phyloP scores from a whole-genome alignment of 208 protist species.

The Wallacemonas rigidus region DNA sequence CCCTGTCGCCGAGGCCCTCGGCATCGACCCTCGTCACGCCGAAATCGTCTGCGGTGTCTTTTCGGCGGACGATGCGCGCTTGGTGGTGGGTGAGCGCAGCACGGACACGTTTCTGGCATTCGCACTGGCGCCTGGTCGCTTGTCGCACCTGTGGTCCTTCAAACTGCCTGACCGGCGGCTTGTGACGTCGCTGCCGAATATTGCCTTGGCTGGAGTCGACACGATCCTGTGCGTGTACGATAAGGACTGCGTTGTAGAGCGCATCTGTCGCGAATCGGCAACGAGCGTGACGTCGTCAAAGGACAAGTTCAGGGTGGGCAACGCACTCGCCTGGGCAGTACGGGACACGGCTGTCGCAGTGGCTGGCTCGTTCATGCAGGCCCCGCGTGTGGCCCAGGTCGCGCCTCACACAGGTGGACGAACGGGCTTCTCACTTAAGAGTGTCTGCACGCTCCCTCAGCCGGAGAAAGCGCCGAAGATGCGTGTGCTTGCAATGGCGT shows the following conservation, averaged over 20 bases:
- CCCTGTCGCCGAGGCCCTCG: slow-evolving; percentile 36
- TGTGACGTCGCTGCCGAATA: slow-evolving; percentile 63
- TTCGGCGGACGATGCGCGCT: slow-evolving; percentile 43
- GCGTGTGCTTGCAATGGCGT: slow-evolving; percentile 47
- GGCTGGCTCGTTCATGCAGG: slow-evolving; percentile 74
- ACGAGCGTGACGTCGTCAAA: slow-evolving; percentile 36
- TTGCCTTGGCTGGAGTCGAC: slow-evolving; percentile 43
- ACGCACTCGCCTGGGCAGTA: slow-evolving; percentile 62
- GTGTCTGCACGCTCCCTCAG: slow-evolving; percentile 18
- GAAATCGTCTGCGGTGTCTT: slow-evolving; percentile 66
- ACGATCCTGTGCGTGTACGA: slow-evolving; percentile 55
- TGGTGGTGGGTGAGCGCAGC: slow-evolving; percentile 66
- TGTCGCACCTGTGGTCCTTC: slow-evolving; percentile 41
- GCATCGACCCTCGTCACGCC: slow-evolving; percentile 37
- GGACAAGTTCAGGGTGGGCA: slow-evolving; percentile 78
- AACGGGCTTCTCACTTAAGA: slow-evolving; percentile 21
- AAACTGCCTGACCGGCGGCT: slow-evolving; percentile 69
- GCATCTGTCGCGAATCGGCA: slow-evolving; percentile 37
- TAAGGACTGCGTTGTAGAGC: slow-evolving; percentile 63
- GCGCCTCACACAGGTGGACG: slow-evolving; percentile 23
- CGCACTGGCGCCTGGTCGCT: slow-evolving; percentile 32
- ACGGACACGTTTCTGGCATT: slow-evolving; percentile 70
- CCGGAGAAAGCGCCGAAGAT: slow-evolving; percentile 44
- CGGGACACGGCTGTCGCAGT: slow-evolving; percentile 46
- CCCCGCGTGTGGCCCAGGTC: slow-evolving; percentile 58